Percentiles rank a stretch among this genome's conserved stretches.
Evolutionary conservation across 2,329 filamentous ascomycete species (phyloP).

Genomic region (Alternaria tenuissima): DNA sequence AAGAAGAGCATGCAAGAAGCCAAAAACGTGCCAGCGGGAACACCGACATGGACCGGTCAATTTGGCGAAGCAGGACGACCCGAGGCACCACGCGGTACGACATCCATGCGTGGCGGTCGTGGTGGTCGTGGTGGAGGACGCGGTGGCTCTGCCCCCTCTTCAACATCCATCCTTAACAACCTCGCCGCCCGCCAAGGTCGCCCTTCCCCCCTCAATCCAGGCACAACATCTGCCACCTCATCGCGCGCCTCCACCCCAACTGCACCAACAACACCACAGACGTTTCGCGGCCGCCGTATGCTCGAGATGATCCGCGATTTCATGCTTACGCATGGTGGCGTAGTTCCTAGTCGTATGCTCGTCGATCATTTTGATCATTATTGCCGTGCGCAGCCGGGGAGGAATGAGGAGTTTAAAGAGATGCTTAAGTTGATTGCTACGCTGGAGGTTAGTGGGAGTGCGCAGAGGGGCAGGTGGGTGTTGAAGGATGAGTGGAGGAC

Average conservation of each 20-base stretch:
- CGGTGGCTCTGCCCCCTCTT: constrained; percentile 51
- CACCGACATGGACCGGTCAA: constrained; percentile 92
- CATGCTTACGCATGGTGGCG: constrained; percentile 78
- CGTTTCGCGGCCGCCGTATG: constrained; percentile 53
- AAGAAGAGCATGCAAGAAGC: constrained; percentile 77
- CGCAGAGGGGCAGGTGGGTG: constrained; percentile 63
- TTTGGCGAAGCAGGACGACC: constrained; percentile 78
- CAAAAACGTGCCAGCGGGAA: constrained; percentile 76
- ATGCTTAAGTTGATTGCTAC: constrained; percentile 80
- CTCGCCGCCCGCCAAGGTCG: constrained; percentile 53
- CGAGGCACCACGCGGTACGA: constrained; percentile 45
- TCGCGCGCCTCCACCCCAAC: constrained; percentile 42
- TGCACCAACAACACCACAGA: constrained; percentile 28
- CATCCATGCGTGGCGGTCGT: constrained; percentile 54
- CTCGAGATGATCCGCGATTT: constrained; percentile 74
- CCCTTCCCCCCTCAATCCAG: constrained; percentile 16
- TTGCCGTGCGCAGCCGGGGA: constrained; percentile 73
- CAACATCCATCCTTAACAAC: constrained; percentile 54
- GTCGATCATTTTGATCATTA: constrained; percentile 89
- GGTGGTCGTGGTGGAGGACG: constrained; percentile 42
- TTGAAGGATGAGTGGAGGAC: constrained; percentile 63
- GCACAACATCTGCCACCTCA: constrained; percentile 20
- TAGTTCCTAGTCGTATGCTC: constrained; percentile 81
- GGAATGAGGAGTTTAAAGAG: constrained; percentile 77
- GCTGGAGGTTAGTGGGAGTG: constrained; percentile 65